Evolutionary conservation across 2,329 filamentous ascomycete species (phyloP).

Genomic region (Aspergillaceae sp.): DNA sequence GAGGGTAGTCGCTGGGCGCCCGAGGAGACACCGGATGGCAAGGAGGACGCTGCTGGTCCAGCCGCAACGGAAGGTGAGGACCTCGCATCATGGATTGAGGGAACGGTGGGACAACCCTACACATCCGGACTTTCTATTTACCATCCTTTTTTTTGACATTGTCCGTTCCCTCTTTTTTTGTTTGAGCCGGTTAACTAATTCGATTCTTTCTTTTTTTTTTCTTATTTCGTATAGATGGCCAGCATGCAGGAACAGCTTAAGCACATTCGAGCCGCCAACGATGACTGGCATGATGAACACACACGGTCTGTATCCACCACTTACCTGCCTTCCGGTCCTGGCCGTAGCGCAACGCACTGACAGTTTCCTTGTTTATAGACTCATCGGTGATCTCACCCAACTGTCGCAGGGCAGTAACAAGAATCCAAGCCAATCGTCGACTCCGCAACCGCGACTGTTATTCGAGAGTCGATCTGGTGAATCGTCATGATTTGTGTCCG

Average conservation of each 20-base stretch:
- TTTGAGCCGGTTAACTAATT: slow-evolving; percentile 11
- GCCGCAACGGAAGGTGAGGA: slow-evolving; percentile 38
- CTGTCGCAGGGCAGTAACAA: slow-evolving; percentile 24
- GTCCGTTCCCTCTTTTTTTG: slow-evolving; percentile 13
- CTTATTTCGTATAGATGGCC: slow-evolving; percentile 32
- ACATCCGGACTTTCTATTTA: slow-evolving; percentile 23
- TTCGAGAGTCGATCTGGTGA: slow-evolving; percentile 5
- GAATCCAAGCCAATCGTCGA: slow-evolving; percentile 20
- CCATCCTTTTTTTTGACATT: slow-evolving; percentile 22
- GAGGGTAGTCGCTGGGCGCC: slow-evolving; percentile 36
- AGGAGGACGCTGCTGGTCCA: slow-evolving; percentile 25
- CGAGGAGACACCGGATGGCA: slow-evolving; percentile 18
- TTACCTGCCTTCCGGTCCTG: background rate
- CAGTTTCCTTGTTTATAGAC: slow-evolving; percentile 16
- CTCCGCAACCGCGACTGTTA: slow-evolving; percentile 17
- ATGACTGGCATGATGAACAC: slow-evolving; percentile 38
- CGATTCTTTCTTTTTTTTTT: slow-evolving; percentile 3
- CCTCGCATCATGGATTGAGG: slow-evolving; percentile 40
- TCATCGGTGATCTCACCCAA: slow-evolving; percentile 31
- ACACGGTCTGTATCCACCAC: slow-evolving; percentile 26
- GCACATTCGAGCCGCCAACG: slow-evolving; percentile 37
- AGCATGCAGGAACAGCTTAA: slow-evolving; percentile 41
- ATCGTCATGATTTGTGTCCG: slow-evolving; percentile 2
- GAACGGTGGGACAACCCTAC: slow-evolving; percentile 38
- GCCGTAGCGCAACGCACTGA: background rate